Evolutionary conservation across 2,329 filamentous ascomycete genomes (phyloP).

Genomic region (Penicillium capsulatum): DNA sequence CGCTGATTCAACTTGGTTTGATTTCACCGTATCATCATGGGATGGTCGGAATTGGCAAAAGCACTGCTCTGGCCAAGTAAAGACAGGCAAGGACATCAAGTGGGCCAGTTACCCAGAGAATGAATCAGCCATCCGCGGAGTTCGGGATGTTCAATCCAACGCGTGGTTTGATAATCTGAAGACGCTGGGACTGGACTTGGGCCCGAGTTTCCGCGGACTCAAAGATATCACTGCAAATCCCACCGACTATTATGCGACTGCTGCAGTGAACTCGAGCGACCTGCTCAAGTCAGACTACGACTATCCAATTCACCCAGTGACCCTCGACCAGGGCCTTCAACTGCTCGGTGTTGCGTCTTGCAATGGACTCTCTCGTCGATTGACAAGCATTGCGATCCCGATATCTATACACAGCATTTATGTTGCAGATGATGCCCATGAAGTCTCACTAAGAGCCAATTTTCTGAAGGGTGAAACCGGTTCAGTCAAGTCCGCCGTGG

Average conservation of each 20-base stretch:
- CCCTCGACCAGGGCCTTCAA: conserved; percentile 16
- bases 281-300: neutral
- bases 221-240: conserved; percentile 10
- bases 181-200: conserved; percentile 10
- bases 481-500: no score
- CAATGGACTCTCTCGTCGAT: conserved; percentile 2
- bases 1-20: no score
- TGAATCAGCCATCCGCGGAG: neutral
- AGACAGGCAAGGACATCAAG: no score
- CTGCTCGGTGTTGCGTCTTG: conserved; percentile 10
- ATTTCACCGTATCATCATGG: no score
- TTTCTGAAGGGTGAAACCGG: no score
- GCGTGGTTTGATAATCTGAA: conserved; percentile 8
- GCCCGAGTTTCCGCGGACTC: conserved; percentile 11
- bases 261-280: neutral
- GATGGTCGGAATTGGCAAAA: no score
- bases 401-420: neutral
- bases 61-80: no score
- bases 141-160: neutral
- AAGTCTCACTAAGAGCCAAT: neutral
- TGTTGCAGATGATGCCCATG: neutral
- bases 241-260: neutral
- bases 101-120: neutral
- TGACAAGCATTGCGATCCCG: neutral
- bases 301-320: conserved; percentile 11